Evolutionary conservation across 495 filamentous ascomycete genomes (phyloP), one percentile per base, ranked within the genome.

Genomic region (Lindgomyces ingoldianus): DNA sequence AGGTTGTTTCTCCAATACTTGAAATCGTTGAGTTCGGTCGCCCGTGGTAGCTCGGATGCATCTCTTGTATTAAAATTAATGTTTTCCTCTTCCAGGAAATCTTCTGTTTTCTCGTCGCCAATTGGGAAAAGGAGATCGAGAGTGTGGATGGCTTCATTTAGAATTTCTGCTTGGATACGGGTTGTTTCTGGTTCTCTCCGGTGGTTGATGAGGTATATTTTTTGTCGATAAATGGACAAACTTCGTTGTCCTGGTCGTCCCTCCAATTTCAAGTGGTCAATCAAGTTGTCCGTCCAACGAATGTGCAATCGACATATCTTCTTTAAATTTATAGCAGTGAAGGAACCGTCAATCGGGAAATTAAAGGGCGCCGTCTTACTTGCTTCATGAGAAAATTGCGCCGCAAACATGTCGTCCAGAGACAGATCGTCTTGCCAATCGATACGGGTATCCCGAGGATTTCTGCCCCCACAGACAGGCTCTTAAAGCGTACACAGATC

Each of bases 71-170:
- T 33, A 50, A 60, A 41, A 12, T 60, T 41, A 3, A 60, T 27
- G 2, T 24, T 36, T 33, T 57, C 54, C 18, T 42, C 30, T 29
- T 57, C 18, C 54, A 57, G 19, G 22, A 57, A 57, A 22, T 21
- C 54, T 14, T 42, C 54, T 4, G 54, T 57, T 26, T 57, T 57
- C 2, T 30, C 21, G 30, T 57, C 54, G 10, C 52, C 52, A 18
- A 46, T 24, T 3, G 54, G 54, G 25, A 57, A 57, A 6, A 57
- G 54, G n/a, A 57, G 54, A 39, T 57, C 54, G 21, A 57, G 39
- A 3, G 54, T 57, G 12, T 39, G 54, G 3, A 57, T 44, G 22
- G 54, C 54, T 42, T 57, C 54, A 18, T 57, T 21, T 2, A 57
- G n/a, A 24, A 57, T 29, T 9, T 22, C 39, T 19, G 54, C 14